Evolutionary conservation across 2,329 filamentous ascomycete species (phyloP).

Genomic region (Clarireedia paspali): DNA sequence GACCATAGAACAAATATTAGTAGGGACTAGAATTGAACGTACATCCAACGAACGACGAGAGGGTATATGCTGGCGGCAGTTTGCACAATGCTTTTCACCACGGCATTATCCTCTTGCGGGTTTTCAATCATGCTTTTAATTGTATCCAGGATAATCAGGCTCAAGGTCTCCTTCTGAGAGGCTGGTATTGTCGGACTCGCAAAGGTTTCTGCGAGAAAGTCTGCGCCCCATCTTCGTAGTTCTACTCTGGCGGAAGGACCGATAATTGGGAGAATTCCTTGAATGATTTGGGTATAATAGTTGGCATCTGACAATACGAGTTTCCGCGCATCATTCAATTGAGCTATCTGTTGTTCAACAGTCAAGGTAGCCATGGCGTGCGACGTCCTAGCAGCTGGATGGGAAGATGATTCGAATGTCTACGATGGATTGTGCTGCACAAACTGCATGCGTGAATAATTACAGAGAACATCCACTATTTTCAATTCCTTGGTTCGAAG

Average conservation of each 20-base stretch:
- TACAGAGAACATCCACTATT: conserved; percentile 6
- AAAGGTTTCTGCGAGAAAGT: conserved; percentile 94
- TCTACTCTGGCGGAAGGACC: conserved; percentile 66
- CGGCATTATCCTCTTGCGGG: conserved; percentile 67
- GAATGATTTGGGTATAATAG: conserved; percentile 87
- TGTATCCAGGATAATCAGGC: conserved; percentile 69
- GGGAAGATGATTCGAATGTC: conserved; percentile 14
- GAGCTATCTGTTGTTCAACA: conserved; percentile 70
- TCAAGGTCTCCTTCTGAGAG: conserved; percentile 73
- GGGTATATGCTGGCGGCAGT: conserved; percentile 89
- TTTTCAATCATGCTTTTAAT: conserved; percentile 63
- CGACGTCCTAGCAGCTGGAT: conserved; percentile 8
- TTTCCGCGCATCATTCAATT: conserved; percentile 84
- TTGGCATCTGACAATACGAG: conserved; percentile 80
- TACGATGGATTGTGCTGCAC: conserved; percentile 17
- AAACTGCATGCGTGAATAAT: conserved; percentile 17
- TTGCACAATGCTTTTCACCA: conserved; percentile 81
- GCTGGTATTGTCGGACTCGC: conserved; percentile 76
- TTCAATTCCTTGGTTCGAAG: neutral
- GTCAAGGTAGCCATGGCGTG: conserved; percentile 46
- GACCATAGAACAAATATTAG: conserved; percentile 11
- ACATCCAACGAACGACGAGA: conserved; percentile 89
- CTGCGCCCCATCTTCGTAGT: conserved; percentile 88
- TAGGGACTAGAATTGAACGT: conserved; percentile 41
- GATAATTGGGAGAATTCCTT: conserved; percentile 88